Percentiles rank a stretch among this genome's conserved stretches.
phyloP scores from a whole-genome alignment of 805 yeast genomes.

The Candida parachauliodes region DNA sequence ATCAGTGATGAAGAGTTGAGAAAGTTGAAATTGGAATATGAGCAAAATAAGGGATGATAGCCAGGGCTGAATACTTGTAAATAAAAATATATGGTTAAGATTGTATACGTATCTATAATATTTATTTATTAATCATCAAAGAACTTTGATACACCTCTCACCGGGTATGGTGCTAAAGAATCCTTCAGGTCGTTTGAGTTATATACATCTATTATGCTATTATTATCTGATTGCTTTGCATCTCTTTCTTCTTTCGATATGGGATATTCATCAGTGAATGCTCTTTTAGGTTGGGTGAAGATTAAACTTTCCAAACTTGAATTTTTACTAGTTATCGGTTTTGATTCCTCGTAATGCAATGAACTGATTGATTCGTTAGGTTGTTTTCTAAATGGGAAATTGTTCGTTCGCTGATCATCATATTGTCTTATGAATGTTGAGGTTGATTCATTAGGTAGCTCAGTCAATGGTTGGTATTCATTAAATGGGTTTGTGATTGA shows the following conservation, averaged over 20 bases:
- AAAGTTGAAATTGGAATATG: constrained; percentile 70
- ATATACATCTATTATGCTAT: background rate
- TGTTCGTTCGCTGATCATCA: background rate
- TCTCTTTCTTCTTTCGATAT: constrained; percentile 3
- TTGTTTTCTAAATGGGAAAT: background rate
- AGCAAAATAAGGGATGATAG: constrained; percentile 32
- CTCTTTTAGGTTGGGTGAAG: background rate
- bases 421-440: constrained; percentile 3
- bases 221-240: background rate
- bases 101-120: background rate
- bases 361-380: background rate
- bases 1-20: constrained; percentile 73
- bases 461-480: background rate
- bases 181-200: constrained; percentile 4
- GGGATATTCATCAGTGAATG: constrained; percentile 4
- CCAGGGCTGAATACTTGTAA: constrained; percentile 7
- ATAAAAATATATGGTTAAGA: constrained; percentile 8
- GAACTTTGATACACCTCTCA: constrained; percentile 28
- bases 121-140: constrained; percentile 7
- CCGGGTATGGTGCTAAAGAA: constrained; percentile 25
- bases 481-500: background rate
- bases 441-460: background rate
- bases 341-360: no score
- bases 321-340: background rate
- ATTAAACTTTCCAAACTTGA: background rate